phyloP scores from a whole-genome alignment of 306 rosid genomes.

The Mimosa bimucronata region DNA sequence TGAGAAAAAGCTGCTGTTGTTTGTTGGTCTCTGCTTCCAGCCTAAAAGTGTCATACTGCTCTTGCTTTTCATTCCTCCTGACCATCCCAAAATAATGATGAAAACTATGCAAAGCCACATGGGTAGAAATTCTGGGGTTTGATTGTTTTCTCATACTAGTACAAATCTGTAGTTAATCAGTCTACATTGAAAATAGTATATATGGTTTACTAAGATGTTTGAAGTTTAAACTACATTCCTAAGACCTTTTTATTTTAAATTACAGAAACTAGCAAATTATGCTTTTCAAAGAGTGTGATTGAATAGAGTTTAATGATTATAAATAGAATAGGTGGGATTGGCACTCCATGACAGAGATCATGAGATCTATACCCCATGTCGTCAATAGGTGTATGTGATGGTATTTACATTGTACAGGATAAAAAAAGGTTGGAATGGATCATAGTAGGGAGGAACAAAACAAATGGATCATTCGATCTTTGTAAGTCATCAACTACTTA shows the following conservation, averaged over 20 bases:
- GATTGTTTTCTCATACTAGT: neutral
- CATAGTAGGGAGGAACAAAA: neutral
- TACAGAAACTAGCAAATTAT: too few species aligned
- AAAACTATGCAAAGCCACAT: neutral
- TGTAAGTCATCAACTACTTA: too few species aligned
- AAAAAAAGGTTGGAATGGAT: neutral
- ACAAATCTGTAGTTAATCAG: neutral
- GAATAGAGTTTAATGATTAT: too few species aligned
- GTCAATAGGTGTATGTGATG: too few species aligned
- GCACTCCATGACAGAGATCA: too few species aligned
- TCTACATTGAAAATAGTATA: neutral
- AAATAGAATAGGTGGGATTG: neutral
- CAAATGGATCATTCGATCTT: too few species aligned
- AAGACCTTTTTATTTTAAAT: neutral
- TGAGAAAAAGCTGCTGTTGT: constrained; percentile 33
- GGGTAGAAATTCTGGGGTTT: neutral
- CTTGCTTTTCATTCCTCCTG: constrained; percentile 31
- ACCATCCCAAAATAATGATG: neutral
- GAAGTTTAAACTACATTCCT: too few species aligned
- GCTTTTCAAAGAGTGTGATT: neutral
- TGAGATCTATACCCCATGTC: too few species aligned
- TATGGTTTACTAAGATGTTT: too few species aligned
- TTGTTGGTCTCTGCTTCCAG: constrained; percentile 49
- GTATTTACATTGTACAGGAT: too few species aligned
- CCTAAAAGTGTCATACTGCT: constrained; percentile 52